Percentiles rank a stretch among this genome's conserved stretches.
Evolutionary conservation across 768 basidiomycete species (phyloP).

Genomic region (Porphyrellus cyaneotinctus): DNA sequence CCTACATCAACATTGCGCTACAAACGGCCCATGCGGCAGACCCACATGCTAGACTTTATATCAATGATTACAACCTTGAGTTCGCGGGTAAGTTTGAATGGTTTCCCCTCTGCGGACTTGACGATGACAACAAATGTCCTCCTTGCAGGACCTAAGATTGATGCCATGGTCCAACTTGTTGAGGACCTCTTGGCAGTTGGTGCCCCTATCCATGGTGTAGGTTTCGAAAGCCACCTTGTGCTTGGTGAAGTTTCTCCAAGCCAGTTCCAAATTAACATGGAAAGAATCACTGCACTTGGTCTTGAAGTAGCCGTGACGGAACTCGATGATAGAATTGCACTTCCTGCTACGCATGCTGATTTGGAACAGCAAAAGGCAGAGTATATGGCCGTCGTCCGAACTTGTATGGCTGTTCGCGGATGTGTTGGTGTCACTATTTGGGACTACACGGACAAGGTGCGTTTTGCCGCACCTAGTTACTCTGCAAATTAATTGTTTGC

Average conservation of each 20-base stretch:
- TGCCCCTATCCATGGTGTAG: constrained; percentile 58
- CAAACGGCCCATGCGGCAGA: constrained; percentile 30
- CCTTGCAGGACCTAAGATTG: constrained; percentile 28
- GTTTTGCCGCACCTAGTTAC: background rate
- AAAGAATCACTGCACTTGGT: constrained; percentile 54
- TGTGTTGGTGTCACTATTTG: constrained; percentile 40
- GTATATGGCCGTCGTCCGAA: constrained; percentile 52
- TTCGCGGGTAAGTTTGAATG: constrained; percentile 16
- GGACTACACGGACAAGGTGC: constrained; percentile 39
- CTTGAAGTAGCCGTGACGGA: constrained; percentile 69
- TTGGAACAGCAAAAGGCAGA: constrained; percentile 54
- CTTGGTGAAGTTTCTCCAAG: constrained; percentile 50
- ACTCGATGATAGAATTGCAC: constrained; percentile 58
- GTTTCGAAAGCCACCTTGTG: constrained; percentile 58
- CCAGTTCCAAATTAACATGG: constrained; percentile 44
- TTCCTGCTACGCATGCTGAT: constrained; percentile 44
- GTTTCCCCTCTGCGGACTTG: background rate
- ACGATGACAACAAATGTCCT: background rate
- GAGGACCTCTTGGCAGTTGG: constrained; percentile 42
- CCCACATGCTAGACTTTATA: constrained; percentile 31
- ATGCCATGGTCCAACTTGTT: constrained; percentile 52
- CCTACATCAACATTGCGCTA: constrained; percentile 52
- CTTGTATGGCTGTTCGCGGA: constrained; percentile 41
- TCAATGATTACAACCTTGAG: constrained; percentile 31
- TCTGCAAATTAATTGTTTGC: constrained; percentile 1